A percentile compares a stretch with the other conserved stretches of the same genome.
These are phyloP conservation scores for Amauroascus niger DNA, from an alignment of 2,329 filamentous ascomycete genomes.

Conservation along the genomic window DNA sequence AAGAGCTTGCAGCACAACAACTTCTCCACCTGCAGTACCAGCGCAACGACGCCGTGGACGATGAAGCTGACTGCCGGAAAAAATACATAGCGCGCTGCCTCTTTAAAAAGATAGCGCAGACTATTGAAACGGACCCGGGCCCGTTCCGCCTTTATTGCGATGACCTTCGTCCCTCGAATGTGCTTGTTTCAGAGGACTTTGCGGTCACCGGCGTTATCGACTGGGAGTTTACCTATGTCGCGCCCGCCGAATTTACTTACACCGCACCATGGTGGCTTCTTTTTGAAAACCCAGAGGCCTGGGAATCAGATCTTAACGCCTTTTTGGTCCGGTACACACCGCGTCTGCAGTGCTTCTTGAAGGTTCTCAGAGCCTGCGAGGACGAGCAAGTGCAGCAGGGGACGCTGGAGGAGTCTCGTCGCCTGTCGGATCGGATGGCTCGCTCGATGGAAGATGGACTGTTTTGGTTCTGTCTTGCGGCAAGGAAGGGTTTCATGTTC, in stretches of 20 bases:
- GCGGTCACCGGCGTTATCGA: conserved; percentile 21
- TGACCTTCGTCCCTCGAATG: conserved; percentile 23
- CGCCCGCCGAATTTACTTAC: conserved; percentile 20
- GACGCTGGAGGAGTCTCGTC: conserved; percentile 14
- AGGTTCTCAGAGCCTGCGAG: conserved; percentile 20
- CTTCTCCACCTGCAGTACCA: conserved; percentile 32
- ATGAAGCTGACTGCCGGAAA: conserved; percentile 35
- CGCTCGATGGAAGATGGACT: conserved; percentile 16
- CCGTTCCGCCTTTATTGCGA: conserved; percentile 23
- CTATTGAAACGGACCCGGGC: conserved; percentile 18
- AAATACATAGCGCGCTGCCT: conserved; percentile 40
- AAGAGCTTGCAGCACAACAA: conserved; percentile 13
- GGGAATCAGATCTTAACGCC: conserved; percentile 21
- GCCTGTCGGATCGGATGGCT: conserved; percentile 16
- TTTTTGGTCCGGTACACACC: conserved; percentile 22
- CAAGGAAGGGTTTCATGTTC: conserved; percentile 17
- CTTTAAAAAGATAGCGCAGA: conserved; percentile 30
- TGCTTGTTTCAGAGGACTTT: conserved; percentile 19
- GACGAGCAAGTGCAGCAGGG: conserved; percentile 14
- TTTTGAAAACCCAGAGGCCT: conserved; percentile 18
- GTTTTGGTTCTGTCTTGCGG: conserved; percentile 19
- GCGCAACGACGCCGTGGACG: conserved; percentile 32
- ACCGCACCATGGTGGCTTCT: conserved; percentile 22
- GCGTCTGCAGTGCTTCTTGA: conserved; percentile 21
- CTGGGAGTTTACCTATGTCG: conserved; percentile 24